Base-by-base conservation (phyloP, 306 rosid genomes). In the Lathyrus aphaca region DNA sequence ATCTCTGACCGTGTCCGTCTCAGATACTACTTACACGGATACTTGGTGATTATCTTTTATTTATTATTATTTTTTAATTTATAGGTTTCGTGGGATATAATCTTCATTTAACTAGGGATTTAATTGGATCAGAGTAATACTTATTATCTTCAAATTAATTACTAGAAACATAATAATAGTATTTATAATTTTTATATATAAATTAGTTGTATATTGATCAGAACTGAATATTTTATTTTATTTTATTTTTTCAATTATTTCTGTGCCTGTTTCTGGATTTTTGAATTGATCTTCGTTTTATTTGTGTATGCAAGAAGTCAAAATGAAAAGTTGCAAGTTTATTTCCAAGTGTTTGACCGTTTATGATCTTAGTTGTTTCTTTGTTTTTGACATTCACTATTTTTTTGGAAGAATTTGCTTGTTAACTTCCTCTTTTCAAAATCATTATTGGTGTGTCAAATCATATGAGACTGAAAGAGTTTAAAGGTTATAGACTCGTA, bases 91-190 rank as follows among this genome's bases (percentile, higher is more conserved):
- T n/a, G n/a, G n/a, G n/a, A 40, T 67, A 71, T 32, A 16, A 43
- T 68, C 15, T 53, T 79, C 55, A 37, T 19, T 19, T 79, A 40
- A 25, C 19, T n/a, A 29, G 66, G 54, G 69, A 51, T 67, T 37
- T 29, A 51, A 6, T 58, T 0, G 46, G 21, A 73, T 55, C 23
- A 16, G 3, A 56, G 55, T 54, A 10, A 4, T 50, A 37, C 12
- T 27, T 58, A n/a, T 54, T 21, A 8, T 18, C 10, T 51, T 35
- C 7, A 37, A 59, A 53, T 6, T 32, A 32, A 50, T 54, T n/a
- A 60, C 10, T 6, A 32, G 38, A 32, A 5, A 32, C 1, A 30
- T 30, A 30, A 30, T 30, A 30, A 0, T 32, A 32, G 8, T 32
- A 5, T 32, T 32, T 6, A 6, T 30, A 6, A 6, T 32, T 32